Percentiles rank a stretch among this genome's conserved stretches.
These are phyloP conservation scores for Colletotrichum sojae DNA, from an alignment of 2,329 filamentous ascomycete genomes.

Conservation along the genomic window DNA sequence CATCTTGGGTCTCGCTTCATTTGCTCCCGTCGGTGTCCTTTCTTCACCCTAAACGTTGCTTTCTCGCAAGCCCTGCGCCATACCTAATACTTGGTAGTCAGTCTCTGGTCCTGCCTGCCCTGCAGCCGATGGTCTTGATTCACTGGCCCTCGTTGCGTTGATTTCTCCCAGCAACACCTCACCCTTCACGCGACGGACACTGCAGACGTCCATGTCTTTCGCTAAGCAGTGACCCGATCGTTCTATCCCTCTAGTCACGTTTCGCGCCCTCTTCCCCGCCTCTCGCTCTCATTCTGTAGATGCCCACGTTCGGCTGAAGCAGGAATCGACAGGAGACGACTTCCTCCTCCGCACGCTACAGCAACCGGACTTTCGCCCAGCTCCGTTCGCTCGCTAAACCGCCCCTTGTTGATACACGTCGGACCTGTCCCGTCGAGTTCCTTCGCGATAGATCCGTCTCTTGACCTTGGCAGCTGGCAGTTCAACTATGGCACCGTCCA, in stretches of 20 bases:
- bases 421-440: conserved; percentile 6
- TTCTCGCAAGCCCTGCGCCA: too few relatives aligned
- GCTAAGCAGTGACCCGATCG: conserved; percentile 26
- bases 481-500: conserved; percentile 70
- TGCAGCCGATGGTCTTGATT: background rate
- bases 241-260: background rate
- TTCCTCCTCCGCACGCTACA: background rate
- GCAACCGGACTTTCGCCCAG: background rate
- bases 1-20: conserved; percentile 1
- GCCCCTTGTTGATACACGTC: conserved; percentile 6
- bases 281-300: background rate
- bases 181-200: background rate
- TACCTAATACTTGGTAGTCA: too few relatives aligned
- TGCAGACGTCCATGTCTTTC: conserved; percentile 26
- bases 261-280: background rate
- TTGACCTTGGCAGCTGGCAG: conserved; percentile 34
- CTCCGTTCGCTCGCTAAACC: background rate
- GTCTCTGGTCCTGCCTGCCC: too few relatives aligned
- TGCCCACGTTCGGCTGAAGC: background rate
- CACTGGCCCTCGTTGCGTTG: background rate
- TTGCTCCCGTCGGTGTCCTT: too few relatives aligned
- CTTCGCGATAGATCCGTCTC: conserved; percentile 14
- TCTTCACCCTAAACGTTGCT: too few relatives aligned
- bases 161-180: conserved; percentile 2
- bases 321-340: background rate